Percentiles rank a stretch among this genome's conserved stretches.
These are phyloP conservation scores for Rubus parviflorus DNA, from an alignment of 306 rosid genomes.

Conservation along the genomic window DNA sequence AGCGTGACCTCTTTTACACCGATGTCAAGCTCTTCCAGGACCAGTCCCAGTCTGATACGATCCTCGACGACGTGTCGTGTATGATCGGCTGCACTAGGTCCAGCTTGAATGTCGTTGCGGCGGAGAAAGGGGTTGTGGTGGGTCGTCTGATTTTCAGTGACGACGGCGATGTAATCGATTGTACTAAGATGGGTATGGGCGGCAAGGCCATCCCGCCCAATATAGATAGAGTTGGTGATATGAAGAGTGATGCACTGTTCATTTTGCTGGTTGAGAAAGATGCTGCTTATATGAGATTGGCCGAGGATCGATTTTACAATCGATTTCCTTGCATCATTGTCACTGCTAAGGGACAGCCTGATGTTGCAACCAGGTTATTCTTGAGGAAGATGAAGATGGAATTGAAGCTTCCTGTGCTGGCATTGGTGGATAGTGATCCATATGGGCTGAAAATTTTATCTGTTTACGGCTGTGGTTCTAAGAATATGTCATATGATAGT, in stretches of 20 bases:
- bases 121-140: slow-evolving; percentile 89
- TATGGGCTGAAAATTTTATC: slow-evolving; percentile 85
- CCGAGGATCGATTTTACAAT: slow-evolving; percentile 92
- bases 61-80: slow-evolving; percentile 85
- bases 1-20: slow-evolving; percentile 91
- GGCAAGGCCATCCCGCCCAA: slow-evolving; percentile 92
- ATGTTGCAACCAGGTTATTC: slow-evolving; percentile 85
- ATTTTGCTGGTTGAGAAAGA: slow-evolving; percentile 90
- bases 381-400: slow-evolving; percentile 89
- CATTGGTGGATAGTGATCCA: slow-evolving; percentile 91
- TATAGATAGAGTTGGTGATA: slow-evolving; percentile 84
- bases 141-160: slow-evolving; percentile 90
- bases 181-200: slow-evolving; percentile 98
- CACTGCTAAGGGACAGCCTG: slow-evolving; percentile 84
- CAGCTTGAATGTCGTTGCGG: slow-evolving; percentile 80
- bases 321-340: slow-evolving; percentile 80
- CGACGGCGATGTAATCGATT: slow-evolving; percentile 89
- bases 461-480: slow-evolving; percentile 86
- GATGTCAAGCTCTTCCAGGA: slow-evolving; percentile 93
- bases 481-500: slow-evolving; percentile 95
- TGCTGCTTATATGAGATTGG: slow-evolving; percentile 86
- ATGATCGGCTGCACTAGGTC: slow-evolving; percentile 89
- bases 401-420: slow-evolving; percentile 82
- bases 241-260: slow-evolving; percentile 89
- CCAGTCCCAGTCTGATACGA: slow-evolving; percentile 79